Evolutionary conservation across 2,329 filamentous ascomycete species (phyloP), one percentile per base, ranked within the genome.

Genomic region (Colletotrichum australisinense): DNA sequence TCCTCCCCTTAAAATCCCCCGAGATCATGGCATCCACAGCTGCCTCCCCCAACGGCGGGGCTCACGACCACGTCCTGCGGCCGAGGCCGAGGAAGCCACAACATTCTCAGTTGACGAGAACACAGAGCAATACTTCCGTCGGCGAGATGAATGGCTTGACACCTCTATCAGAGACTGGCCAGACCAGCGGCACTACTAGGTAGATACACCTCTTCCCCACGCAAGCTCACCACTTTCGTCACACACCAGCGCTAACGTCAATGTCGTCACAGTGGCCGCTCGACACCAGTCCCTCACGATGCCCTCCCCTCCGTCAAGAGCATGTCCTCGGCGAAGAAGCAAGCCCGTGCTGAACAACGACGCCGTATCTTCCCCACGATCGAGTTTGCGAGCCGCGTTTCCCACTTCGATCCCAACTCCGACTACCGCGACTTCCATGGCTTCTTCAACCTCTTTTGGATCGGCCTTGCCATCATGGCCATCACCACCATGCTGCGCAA

Each of bases 391-490:
- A 93, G 93, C 73, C 93, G 97, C 70, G 93, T 98, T 26, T 98
- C 96, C 22, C 96, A 99, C 84, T 98, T 99, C 81, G 97, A 99
- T 80, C 95, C 95, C 0, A 89, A 91, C 63, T 97, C 94, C 83
- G 95, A 98, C 79, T 95, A 98, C 82, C 92, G 92, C 79, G 95
- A 99, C 83, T 99, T 99, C 82, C 92, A 95, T 78, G 97, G 97
- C 80, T 99, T 99, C 89, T 99, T 98, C 85, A 94, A 97, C 67
- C 90, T 99, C 49, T 99, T 99, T 85, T 99, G 97, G 97, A 96
- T 99, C 76, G 95, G 95, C 11, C 88, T 99, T 73, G 94, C 94
- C 77, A 97, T 99, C 82, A 98, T 99, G 95, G 95, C 95, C 78
- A 93, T 98, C 75, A 98, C 96, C 3, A 94, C 94, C n/a, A 94